A percentile compares a stretch with the other conserved stretches of the same genome.
Evolutionary conservation across 495 filamentous ascomycete species (phyloP).

Genomic region (Xylaria castorea): DNA sequence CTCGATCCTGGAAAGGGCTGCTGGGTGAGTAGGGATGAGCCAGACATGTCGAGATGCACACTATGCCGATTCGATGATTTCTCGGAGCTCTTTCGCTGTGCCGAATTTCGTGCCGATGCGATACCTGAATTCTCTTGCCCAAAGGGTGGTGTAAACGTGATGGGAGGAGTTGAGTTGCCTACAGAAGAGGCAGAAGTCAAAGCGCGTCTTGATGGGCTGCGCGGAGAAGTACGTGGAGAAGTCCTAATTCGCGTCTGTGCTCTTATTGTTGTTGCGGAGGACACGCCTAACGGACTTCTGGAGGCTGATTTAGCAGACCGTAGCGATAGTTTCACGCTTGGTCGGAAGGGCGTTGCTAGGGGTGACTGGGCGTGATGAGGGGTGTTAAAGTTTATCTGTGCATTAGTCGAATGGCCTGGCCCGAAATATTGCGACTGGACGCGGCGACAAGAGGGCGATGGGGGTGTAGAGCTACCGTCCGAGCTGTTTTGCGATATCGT

Average conservation of each 20-base stretch:
- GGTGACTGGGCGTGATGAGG: constrained; percentile 43
- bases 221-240: constrained; percentile 63
- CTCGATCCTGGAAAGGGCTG: constrained; percentile 65
- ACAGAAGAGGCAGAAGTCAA: constrained; percentile 72
- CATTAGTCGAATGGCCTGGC: constrained; percentile 34
- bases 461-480: constrained; percentile 33
- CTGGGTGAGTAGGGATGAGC: constrained; percentile 55
- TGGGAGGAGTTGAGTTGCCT: constrained; percentile 67
- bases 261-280: constrained; percentile 47
- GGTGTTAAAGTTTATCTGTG: constrained; percentile 28
- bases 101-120: constrained; percentile 47
- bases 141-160: constrained; percentile 43
- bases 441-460: constrained; percentile 40
- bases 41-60: constrained; percentile 56
- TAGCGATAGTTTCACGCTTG: constrained; percentile 59
- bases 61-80: constrained; percentile 51
- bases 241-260: constrained; percentile 23
- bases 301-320: constrained; percentile 53
- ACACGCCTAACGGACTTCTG: constrained; percentile 45
- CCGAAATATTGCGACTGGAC: constrained; percentile 40
- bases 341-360: constrained; percentile 46
- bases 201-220: constrained; percentile 77
- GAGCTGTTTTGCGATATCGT: constrained; percentile 53
- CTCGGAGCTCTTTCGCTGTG: constrained; percentile 51
- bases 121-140: constrained; percentile 64